Evolutionary conservation across 1,139 yeast species (phyloP).

Genomic region (Blastobotrys elegans): DNA sequence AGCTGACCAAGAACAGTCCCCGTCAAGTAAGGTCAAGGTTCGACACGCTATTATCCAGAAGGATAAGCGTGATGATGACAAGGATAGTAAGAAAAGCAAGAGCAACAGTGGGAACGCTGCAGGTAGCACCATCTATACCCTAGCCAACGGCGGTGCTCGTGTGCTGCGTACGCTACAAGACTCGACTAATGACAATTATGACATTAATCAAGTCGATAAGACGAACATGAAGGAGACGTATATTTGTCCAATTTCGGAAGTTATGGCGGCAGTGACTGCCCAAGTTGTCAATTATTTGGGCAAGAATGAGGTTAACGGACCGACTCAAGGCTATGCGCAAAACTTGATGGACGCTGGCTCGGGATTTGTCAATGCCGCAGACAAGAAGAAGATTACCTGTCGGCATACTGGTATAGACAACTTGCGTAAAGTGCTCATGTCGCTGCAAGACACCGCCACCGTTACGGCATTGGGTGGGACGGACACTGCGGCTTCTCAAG

Average conservation of each 20-base stretch:
- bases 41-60: neutral
- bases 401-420: neutral
- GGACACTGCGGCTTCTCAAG: neutral
- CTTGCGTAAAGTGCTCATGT: neutral
- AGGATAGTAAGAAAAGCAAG: neutral
- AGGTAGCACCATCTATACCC: neutral
- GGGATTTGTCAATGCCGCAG: neutral
- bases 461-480: neutral
- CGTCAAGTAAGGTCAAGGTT: neutral
- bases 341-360: slow-evolving; percentile 1
- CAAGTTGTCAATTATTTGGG: neutral
- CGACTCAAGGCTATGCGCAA: neutral
- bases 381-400: neutral
- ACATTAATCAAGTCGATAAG: neutral
- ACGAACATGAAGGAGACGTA: neutral
- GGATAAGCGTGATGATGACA: neutral
- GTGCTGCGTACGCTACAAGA: neutral
- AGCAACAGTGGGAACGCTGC: neutral
- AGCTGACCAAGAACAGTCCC: neutral
- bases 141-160: neutral
- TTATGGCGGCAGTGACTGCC: neutral
- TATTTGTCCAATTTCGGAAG: slow-evolving; percentile 5
- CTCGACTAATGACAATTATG: neutral
- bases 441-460: neutral
- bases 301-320: neutral